These are phyloP conservation scores for Rhipidocladum racemiflorum DNA, from an alignment of 176 grass and related monocot genomes.

Conservation along the genomic window DNA sequence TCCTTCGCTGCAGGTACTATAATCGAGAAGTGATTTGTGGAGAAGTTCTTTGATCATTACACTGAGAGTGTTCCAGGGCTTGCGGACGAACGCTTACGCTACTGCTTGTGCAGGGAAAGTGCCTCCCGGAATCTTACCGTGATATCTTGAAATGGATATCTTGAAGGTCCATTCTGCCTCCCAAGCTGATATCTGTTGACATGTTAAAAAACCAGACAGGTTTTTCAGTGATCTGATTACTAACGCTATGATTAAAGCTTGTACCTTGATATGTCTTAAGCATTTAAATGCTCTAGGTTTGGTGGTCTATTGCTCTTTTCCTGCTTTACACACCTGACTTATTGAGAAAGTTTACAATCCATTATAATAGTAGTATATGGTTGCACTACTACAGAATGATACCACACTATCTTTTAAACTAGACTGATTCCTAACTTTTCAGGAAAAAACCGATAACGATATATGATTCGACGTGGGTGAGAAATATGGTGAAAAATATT, in stretches of 20 bases:
- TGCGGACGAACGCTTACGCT: slow-evolving; percentile 28
- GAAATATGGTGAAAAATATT: no score
- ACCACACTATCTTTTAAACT: no score
- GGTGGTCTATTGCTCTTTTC: not conserved
- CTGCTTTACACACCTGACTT: not conserved
- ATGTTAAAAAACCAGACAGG: not conserved
- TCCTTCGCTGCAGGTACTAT: not conserved
- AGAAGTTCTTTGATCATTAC: slow-evolving; percentile 21
- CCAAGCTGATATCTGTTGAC: not conserved
- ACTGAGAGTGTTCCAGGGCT: slow-evolving; percentile 10
- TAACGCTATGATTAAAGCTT: not conserved
- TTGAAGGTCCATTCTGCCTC: not conserved
- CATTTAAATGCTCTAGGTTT: not conserved
- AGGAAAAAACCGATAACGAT: no score
- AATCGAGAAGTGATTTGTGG: not conserved
- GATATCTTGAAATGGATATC: not conserved
- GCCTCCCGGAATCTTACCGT: not conserved
- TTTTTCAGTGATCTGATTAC: not conserved
- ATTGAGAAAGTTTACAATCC: not conserved
- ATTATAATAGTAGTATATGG: no score
- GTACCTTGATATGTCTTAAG: not conserved
- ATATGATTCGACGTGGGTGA: no score
- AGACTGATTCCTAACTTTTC: no score
- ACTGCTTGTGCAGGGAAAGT: slow-evolving; percentile 1
- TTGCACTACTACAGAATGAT: no score